phyloP scores from a whole-genome alignment of 2,329 filamentous ascomycete genomes.

The Aureobasidium lini region DNA sequence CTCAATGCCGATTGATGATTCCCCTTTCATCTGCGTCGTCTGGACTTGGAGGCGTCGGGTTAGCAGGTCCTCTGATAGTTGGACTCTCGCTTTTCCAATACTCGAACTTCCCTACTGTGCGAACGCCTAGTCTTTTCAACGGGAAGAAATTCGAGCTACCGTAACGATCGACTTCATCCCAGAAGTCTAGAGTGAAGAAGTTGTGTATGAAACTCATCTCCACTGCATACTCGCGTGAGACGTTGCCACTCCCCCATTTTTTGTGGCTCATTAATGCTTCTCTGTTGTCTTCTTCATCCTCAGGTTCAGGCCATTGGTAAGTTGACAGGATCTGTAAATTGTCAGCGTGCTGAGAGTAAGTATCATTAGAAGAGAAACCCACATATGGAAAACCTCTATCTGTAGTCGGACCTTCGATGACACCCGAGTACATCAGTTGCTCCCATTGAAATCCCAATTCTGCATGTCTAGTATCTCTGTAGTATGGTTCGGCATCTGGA shows the following conservation, averaged over 20 bases:
- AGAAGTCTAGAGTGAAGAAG: slow-evolving; percentile 3
- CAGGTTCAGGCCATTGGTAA: not conserved
- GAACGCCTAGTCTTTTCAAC: not conserved
- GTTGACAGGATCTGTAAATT: not conserved
- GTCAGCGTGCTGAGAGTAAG: not conserved
- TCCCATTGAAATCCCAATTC: slow-evolving; percentile 1
- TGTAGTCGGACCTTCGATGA: not conserved
- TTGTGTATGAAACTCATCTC: not conserved
- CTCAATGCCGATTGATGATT: not conserved
- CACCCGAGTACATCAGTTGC: not conserved
- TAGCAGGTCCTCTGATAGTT: not conserved
- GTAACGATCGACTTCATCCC: not conserved
- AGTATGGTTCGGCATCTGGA: not conserved
- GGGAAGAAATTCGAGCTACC: not conserved
- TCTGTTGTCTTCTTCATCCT: not conserved
- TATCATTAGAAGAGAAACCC: not conserved
- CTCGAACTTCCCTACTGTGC: not conserved
- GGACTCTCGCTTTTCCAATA: not conserved
- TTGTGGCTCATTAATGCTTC: not conserved
- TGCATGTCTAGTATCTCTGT: not conserved
- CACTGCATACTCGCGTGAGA: not conserved
- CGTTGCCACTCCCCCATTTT: not conserved
- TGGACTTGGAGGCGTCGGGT: not conserved
- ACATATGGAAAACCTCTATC: not conserved
- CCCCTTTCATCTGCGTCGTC: not conserved